These are phyloP conservation scores for Silene vulgaris DNA, from an alignment of 179 eudicot genomes.

Conservation along the genomic window DNA sequence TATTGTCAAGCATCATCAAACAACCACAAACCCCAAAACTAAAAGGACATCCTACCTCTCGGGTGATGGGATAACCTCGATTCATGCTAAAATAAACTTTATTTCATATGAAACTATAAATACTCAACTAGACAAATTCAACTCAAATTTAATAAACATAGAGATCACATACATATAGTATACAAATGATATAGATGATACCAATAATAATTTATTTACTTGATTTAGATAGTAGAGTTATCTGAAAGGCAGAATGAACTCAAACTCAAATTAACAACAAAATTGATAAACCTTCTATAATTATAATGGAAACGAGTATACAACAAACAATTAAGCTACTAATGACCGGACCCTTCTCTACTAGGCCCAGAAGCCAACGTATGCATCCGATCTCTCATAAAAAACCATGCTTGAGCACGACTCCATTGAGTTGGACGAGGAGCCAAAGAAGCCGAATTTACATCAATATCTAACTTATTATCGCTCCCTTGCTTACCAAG, in stretches of 20 bases:
- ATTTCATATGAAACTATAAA: no score
- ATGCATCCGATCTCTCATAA: conserved; percentile 17
- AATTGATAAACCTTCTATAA: background rate
- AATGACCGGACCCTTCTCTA: conserved; percentile 42
- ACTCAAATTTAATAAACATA: no score
- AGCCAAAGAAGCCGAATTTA: background rate
- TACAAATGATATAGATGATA: no score
- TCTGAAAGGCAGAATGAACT: background rate
- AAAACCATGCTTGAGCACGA: conserved; percentile 12
- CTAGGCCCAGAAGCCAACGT: conserved; percentile 37
- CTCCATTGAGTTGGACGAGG: conserved; percentile 10
- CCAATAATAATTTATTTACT: background rate
- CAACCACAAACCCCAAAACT: no score
- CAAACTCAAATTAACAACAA: background rate
- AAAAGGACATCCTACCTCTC: no score
- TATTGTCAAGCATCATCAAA: no score
- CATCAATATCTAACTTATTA: background rate
- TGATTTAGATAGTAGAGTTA: background rate
- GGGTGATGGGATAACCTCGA: no score
- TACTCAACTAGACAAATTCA: no score
- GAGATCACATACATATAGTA: no score
- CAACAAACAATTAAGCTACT: background rate
- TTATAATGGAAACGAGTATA: background rate
- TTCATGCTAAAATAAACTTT: no score
- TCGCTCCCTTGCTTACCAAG: background rate